These are phyloP conservation scores for Bretschneidera sinensis DNA, from an alignment of 345 rosid genomes.

Conservation along the genomic window DNA sequence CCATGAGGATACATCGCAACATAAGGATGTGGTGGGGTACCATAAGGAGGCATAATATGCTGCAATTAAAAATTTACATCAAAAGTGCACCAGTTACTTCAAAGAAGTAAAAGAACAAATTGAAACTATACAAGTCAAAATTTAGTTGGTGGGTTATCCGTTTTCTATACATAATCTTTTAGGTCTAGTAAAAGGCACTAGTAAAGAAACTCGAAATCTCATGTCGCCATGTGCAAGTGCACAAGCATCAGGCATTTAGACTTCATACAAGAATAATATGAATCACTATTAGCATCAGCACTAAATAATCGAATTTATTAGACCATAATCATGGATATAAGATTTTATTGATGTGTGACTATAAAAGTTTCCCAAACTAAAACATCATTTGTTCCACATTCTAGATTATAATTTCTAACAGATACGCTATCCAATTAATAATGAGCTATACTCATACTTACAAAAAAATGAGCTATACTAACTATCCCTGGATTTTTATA, in stretches of 20 bases:
- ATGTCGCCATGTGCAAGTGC: neutral
- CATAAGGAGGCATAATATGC: constrained; percentile 99
- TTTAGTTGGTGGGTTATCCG: neutral
- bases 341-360: neutral
- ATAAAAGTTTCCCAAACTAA: neutral
- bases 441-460: no score
- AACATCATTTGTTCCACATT: neutral
- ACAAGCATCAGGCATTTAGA: neutral
- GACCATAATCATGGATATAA: no score
- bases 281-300: neutral
- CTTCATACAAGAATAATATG: neutral
- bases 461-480: neutral
- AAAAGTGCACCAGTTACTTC: constrained; percentile 4
- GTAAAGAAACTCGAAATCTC: neutral
- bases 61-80: constrained; percentile 28
- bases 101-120: neutral
- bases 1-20: constrained; percentile 99
- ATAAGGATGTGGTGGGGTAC: constrained; percentile 95
- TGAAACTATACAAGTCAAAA: neutral
- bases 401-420: no score
- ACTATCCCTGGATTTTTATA: neutral
- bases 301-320: no score
- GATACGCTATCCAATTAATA: no score
- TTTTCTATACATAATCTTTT: no score
- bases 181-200: no score